Percentiles rank a stretch among this genome's conserved stretches.
Conservation (phyloP, 2,329 filamentous ascomycete species). For the Epichloe uncinata region DNA sequence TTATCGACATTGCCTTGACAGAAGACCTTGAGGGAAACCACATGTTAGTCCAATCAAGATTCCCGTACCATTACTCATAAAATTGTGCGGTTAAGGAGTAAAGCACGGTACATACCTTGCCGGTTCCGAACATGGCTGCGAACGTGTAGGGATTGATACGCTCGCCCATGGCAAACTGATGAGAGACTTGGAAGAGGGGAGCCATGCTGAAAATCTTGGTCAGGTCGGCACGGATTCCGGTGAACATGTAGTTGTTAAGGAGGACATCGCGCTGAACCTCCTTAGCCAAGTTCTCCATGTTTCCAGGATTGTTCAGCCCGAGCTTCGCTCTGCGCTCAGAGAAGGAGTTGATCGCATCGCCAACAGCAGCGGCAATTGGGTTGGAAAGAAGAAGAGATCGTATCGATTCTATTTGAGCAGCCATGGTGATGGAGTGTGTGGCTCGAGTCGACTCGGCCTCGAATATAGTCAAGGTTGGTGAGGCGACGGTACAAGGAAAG, state of each 20-base stretch:
- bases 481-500: background rate
- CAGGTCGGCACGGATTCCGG: conserved; percentile 86
- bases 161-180: conserved; percentile 92
- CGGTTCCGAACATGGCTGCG: conserved; percentile 83
- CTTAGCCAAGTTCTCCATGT: conserved; percentile 74
- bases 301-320: conserved; percentile 83
- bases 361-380: conserved; percentile 52
- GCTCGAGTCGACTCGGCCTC: conserved; percentile 15
- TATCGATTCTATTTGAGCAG: conserved; percentile 38
- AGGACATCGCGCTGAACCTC: conserved; percentile 96
- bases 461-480: background rate
- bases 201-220: conserved; percentile 92
- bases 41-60: background rate
- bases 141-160: conserved; percentile 90
- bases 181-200: conserved; percentile 92
- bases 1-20: conserved; percentile 93
- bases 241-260: conserved; percentile 93
- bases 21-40: conserved; percentile 55
- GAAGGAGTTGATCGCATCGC: conserved; percentile 70
- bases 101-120: conserved; percentile 48
- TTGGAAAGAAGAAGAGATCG: conserved; percentile 59
- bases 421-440: conserved; percentile 29
- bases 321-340: conserved; percentile 76
- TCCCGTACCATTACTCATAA: too few relatives aligned
- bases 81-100: background rate